Evolutionary conservation across 768 basidiomycete species (phyloP).

Genomic region (Auricularia cornea): DNA sequence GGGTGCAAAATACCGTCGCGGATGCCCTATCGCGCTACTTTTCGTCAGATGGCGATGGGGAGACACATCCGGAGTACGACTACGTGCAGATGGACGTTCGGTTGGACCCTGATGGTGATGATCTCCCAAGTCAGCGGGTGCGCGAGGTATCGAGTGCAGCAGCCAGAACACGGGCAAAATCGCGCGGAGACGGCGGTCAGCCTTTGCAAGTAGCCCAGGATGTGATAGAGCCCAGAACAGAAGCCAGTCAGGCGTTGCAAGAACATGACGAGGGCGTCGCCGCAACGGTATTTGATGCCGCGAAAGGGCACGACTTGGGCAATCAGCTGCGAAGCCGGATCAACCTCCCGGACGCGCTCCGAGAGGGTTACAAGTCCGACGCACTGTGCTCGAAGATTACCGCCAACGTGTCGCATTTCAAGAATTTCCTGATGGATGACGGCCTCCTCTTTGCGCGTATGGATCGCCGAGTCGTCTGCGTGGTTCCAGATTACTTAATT

Average conservation of each 20-base stretch:
- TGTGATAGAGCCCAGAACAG: background rate
- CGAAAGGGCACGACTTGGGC: background rate
- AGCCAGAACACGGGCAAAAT: too few species aligned
- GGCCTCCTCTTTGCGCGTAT: constrained; percentile 1
- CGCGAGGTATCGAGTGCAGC: background rate
- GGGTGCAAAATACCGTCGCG: constrained; percentile 20
- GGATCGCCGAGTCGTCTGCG: constrained; percentile 15
- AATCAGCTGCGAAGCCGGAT: background rate
- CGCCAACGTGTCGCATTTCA: background rate
- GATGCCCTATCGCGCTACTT: constrained; percentile 25
- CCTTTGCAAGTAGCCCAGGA: too few species aligned
- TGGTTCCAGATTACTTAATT: constrained; percentile 4
- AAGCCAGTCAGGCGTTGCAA: background rate
- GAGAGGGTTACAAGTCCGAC: constrained; percentile 8
- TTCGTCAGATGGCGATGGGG: constrained; percentile 16
- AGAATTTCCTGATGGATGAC: constrained; percentile 4
- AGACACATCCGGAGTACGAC: background rate
- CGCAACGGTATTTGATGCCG: background rate
- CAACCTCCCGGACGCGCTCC: constrained; percentile 4
- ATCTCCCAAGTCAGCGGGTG: background rate
- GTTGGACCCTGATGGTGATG: constrained; percentile 10
- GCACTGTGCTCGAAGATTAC: constrained; percentile 9
- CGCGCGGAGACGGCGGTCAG: too few species aligned
- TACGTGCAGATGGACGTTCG: constrained; percentile 1
- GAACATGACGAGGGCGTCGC: too few species aligned